Evolutionary conservation across 352 stramenopile genomes (phyloP), one percentile per base, ranked within the genome.

Genomic region (Phytopythium mirpurense): DNA sequence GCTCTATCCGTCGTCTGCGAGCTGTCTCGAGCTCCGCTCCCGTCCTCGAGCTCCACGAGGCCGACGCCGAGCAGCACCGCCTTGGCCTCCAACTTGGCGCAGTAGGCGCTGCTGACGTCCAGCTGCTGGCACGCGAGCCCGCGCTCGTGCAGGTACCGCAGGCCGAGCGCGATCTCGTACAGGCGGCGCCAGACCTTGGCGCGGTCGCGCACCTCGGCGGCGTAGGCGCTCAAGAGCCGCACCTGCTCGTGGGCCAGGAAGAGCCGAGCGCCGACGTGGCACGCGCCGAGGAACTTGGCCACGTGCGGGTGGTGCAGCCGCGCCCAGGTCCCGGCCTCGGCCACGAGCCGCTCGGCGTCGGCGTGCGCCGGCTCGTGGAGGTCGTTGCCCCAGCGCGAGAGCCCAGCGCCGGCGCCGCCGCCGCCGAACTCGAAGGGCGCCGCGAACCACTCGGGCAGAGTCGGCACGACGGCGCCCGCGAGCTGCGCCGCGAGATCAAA

Each of bases 251-350:
- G 47, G 3, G 29, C 47, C 21, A 53, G 14, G 47, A 53, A 53
- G 8, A 37, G n/a, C 21, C 23, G n/a, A 16, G 23, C 47, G 19
- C 47, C 47, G 11, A 53, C 32, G n/a, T 53, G 47, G 32, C 47
- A 53, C 47, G 47, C 47, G 19, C 47, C 47, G 32, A 53, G 29
- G 21, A 53, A 53, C 47, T 53, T 53, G 47, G 32, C 47, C 27
- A 53, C 31, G 15, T 51, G 45, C 12, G 45, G 45, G 45, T 51
- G 45, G n/a, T 51, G 38, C 45, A 51, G 27, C 26, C 19, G 45
- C 0, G 32, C 32, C 47, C 47, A 53, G 7, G 21, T 44, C 8
- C 14, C 32, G 0, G 47, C 32, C 32, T 53, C 47, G 6, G 5
- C 3, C 12, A 43, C 21, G 34, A 53, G 14, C 5, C 31, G 32